Conservation (phyloP, 169 alveolate species). For the Neospora caninum region DNA sequence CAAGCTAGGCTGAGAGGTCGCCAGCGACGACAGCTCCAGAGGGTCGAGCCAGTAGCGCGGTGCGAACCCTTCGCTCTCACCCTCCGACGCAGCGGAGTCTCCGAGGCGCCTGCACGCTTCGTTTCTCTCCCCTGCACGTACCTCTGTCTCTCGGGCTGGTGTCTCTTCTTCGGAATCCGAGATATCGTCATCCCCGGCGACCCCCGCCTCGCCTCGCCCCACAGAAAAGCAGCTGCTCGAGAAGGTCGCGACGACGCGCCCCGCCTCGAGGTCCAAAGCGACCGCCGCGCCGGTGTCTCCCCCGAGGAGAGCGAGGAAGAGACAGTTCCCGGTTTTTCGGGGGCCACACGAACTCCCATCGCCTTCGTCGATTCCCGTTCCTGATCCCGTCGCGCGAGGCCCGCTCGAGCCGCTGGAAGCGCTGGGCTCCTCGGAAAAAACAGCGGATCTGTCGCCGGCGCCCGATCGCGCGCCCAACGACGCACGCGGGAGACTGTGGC, state of each 20-base stretch:
- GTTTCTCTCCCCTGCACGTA: not conserved
- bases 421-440: too few species aligned
- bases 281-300: slow-evolving; percentile 22
- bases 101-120: not conserved
- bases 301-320: not conserved
- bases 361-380: not conserved
- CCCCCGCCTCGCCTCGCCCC: not conserved
- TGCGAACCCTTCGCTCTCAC: not conserved
- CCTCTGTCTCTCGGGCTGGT: too few species aligned
- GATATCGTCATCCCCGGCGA: not conserved
- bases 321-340: not conserved
- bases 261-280: not conserved
- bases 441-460: too few species aligned
- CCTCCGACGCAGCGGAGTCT: not conserved
- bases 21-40: not conserved
- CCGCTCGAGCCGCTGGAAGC: not conserved
- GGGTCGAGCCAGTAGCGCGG: not conserved
- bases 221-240: not conserved
- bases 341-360: not conserved
- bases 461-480: too few species aligned
- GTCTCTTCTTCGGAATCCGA: not conserved
- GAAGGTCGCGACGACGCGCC: slow-evolving; percentile 21
- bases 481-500: too few species aligned
- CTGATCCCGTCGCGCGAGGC: too few species aligned
- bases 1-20: not conserved